Percentiles rank a stretch among this genome's conserved stretches.
These are phyloP conservation scores for Noccaea caerulescens DNA, from an alignment of 345 rosid species.

Conservation along the genomic window DNA sequence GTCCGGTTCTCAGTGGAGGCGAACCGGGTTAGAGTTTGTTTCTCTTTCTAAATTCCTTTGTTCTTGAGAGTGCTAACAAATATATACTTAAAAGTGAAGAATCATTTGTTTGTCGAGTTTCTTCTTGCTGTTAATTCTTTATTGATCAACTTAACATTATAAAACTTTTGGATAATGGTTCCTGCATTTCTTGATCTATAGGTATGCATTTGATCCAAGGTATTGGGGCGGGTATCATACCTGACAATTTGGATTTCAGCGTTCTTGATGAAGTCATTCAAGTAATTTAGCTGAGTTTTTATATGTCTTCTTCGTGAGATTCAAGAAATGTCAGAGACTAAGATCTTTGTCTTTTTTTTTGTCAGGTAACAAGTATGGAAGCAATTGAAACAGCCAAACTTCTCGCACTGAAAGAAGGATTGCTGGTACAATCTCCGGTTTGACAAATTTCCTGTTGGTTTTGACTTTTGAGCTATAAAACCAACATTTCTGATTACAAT, in stretches of 20 bases:
- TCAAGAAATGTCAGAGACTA: conserved; percentile 17
- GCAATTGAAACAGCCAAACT: conserved; percentile 59
- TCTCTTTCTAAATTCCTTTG: background rate
- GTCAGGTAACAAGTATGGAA: conserved; percentile 54
- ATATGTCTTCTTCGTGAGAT: background rate
- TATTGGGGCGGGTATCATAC: conserved; percentile 51
- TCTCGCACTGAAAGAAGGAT: conserved; percentile 65
- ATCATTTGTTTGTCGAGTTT: background rate
- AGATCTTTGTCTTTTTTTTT: background rate
- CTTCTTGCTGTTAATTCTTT: conserved; percentile 16
- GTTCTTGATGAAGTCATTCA: conserved; percentile 50
- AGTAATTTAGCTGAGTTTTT: conserved; percentile 39
- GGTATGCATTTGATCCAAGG: conserved; percentile 59
- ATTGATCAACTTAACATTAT: background rate
- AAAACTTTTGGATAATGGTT: background rate
- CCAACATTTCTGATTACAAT: background rate
- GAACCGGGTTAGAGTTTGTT: conserved; percentile 35
- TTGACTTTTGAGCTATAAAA: background rate
- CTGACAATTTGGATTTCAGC: conserved; percentile 46
- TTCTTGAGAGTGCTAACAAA: background rate
- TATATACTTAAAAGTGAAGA: background rate
- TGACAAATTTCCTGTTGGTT: background rate
- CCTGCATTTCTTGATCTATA: background rate
- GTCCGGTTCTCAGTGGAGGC: conserved; percentile 46
- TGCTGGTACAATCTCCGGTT: conserved; percentile 49